Base-by-base conservation (phyloP, 202 grass and related monocot species). In the Digitaria exilis region DNA sequence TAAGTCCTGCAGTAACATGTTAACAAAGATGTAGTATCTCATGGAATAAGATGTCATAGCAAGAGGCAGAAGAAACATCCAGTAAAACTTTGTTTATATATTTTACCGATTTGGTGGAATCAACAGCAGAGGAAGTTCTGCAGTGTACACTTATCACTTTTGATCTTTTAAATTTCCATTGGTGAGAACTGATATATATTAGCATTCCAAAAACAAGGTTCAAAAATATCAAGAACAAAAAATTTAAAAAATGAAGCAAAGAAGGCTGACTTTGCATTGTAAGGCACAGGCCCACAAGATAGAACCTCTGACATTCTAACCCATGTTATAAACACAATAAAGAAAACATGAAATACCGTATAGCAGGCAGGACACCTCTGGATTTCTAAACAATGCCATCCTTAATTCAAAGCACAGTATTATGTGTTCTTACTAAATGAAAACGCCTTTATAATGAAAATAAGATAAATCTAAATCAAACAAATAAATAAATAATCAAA, bases 1-100 rank as follows among this genome's bases (percentile, higher is more conserved):
- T 87, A 99, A 82, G 41, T 92, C 84, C 96, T 99, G 84, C 73
- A 91, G 42, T 68, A 77, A n/a, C 37, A 87, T 19, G 69, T 85
- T 65, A 78, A 56, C 22, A 77, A 25, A 81, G 18, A 66, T 82
- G 48, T 51, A 73, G 48, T 51, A 73, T 78, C 65, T 86, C 78
- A 78, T 82, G 72, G 57, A 73, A 65, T 32, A 57, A 86, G 57
- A 64, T 44, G 0, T 17, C 4, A 46, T 65, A 19, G 52, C 9
- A 80, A 8, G 56, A 65, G 39, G 19, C 31, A 35, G 34, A 4
- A 43, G 42, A 12, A 69, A 64, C 30, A 45, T 44, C 25, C 31
- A 52, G 49, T 69, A 61, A 52, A 61, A 31, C 11, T 51, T 62
- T 26, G 4, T 73, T 25, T 72, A 65, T 72, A 65, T 22, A 80